Base-by-base conservation (phyloP, 352 stramenopile species). In the Albugo candida region DNA sequence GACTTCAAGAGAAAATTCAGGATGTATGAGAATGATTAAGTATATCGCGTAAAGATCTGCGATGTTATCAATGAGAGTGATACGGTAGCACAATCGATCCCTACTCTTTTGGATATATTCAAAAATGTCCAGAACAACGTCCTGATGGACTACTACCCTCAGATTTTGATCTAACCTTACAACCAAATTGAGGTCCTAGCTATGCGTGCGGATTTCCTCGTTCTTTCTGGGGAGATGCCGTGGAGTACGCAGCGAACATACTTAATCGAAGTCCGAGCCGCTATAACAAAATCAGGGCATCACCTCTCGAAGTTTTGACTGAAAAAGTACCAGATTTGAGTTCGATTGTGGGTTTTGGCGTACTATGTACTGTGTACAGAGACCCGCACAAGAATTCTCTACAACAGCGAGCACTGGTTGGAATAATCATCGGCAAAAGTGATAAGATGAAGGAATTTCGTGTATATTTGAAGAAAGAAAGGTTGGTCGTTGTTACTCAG, bases 11-110 rank as follows among this genome's bases (percentile, higher is more conserved):
- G n/a, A n/a, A n/a, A n/a, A n/a, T 21, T 12, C 36, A 24, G 40
- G 36, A 19, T 14, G 11, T 21, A 10, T 21, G 19, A 45, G 8
- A 48, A 43, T 31, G 16, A 34, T 24, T 38, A 48, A 14, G 47
- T 52, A 12, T 52, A 34, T 36, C 16, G 6, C 8, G 37, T 52
- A 10, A 52, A 52, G 37, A n/a, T 49, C 11, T n/a, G n/a, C 14
- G 16, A 38, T 19, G 42, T n/a, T n/a, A n/a, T 39, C 16, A 24
- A 11, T 11, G 14, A 37, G 42, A 11, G 17, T 19, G 51, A 11
- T 35, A 40, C 12, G 17, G 37, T 48, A 14, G 19, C 35, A 5
- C 11, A 8, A n/a, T 35, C 37, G n/a, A 18, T 8, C 49, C 4
- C 21, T 24, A 4, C 17, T 42, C 8, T n/a, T 54, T 11, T 53